phyloP scores from a whole-genome alignment of 768 basidiomycete genomes.

The Hericium coralloides region DNA sequence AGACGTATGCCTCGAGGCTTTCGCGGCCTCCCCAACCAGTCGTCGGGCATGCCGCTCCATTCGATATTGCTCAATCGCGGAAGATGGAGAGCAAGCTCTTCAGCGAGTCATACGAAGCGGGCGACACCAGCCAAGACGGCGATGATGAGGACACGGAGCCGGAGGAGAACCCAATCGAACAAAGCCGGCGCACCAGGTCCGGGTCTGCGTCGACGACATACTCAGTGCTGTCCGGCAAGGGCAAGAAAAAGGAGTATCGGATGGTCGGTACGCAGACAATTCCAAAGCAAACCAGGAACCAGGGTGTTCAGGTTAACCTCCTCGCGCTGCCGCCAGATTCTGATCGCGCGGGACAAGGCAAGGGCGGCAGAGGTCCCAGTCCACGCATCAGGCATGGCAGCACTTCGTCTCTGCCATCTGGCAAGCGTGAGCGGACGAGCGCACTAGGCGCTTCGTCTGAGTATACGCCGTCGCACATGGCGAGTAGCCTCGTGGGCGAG shows the following conservation, averaged over 20 bases:
- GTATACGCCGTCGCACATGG: neutral
- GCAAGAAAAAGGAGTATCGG: slow-evolving; percentile 48
- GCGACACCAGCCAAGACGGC: slow-evolving; percentile 71
- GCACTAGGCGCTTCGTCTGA: neutral
- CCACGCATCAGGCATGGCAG: slow-evolving; percentile 4
- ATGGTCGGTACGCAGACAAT: slow-evolving; percentile 67
- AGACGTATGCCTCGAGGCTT: slow-evolving; percentile 59
- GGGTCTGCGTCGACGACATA: slow-evolving; percentile 27
- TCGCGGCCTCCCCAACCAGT: slow-evolving; percentile 37
- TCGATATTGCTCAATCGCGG: slow-evolving; percentile 32
- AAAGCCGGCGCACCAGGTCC: slow-evolving; percentile 17
- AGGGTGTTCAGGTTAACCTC: slow-evolving; percentile 49
- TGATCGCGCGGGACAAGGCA: slow-evolving; percentile 12
- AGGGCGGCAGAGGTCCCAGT: slow-evolving; percentile 1
- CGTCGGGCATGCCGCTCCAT: slow-evolving; percentile 39
- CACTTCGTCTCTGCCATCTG: neutral
- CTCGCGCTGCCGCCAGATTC: slow-evolving; percentile 10
- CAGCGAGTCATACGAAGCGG: slow-evolving; percentile 45
- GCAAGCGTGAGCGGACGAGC: neutral
- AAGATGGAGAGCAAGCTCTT: slow-evolving; percentile 25
- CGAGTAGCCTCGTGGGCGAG: slow-evolving; percentile 4
- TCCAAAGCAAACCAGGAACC: slow-evolving; percentile 40
- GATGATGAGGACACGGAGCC: slow-evolving; percentile 56
- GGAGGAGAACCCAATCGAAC: slow-evolving; percentile 25
- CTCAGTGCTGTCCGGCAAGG: slow-evolving; percentile 17